A percentile compares a stretch with the other conserved stretches of the same genome.
Evolutionary conservation across 495 filamentous ascomycete genomes (phyloP).

Genomic region (Collariella sp.): DNA sequence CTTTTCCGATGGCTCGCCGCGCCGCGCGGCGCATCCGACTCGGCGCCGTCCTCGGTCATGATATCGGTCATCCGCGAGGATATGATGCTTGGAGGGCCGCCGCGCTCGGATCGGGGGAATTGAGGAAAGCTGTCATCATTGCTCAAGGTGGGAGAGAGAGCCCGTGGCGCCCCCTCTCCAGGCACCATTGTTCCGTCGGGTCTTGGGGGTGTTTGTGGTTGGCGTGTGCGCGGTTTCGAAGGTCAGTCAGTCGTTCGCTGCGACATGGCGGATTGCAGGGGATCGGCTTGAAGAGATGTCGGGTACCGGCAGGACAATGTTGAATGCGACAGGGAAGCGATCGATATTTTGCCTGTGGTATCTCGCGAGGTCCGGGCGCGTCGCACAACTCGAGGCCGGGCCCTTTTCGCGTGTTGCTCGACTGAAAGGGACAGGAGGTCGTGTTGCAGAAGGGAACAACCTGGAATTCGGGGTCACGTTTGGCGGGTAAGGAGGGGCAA

Average conservation of each 20-base stretch:
- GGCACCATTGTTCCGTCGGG: conserved; percentile 27
- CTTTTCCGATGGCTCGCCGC: conserved; percentile 30
- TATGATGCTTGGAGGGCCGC: conserved; percentile 55
- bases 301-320: background rate
- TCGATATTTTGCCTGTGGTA: background rate
- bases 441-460: too few species aligned
- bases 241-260: background rate
- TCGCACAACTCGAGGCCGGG: background rate
- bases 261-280: conserved; percentile 8
- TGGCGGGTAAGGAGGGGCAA: background rate
- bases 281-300: background rate
- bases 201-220: background rate
- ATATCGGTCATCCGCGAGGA: conserved; percentile 82
- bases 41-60: conserved; percentile 47
- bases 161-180: conserved; percentile 25
- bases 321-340: background rate
- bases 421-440: background rate
- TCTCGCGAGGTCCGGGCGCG: conserved; percentile 21
- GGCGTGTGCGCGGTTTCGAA: conserved; percentile 3
- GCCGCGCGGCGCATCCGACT: conserved; percentile 28
- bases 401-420: background rate
- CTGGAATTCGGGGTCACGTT: background rate
- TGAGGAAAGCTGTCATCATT: conserved; percentile 36
- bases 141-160: conserved; percentile 27
- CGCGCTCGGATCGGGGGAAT: conserved; percentile 27